Evolutionary conservation across 2,329 filamentous ascomycete species (phyloP).

Genomic region (Cucurbitaria berberidis): DNA sequence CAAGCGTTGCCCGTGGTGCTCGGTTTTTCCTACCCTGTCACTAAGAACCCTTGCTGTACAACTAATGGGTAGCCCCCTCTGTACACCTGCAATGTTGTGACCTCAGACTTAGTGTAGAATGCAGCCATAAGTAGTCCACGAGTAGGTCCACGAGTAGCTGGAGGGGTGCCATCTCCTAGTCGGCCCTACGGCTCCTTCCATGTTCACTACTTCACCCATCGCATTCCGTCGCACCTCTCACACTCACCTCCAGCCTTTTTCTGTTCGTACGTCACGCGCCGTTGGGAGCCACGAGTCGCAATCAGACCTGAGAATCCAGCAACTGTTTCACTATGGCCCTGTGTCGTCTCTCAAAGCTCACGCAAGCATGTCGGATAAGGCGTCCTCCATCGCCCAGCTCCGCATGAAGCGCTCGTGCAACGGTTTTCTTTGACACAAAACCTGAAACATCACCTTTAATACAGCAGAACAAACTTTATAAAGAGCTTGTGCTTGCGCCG

Average conservation of each 20-base stretch:
- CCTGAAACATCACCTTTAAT: slow-evolving; percentile 1
- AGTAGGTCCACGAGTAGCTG: no score
- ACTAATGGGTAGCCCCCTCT: no score
- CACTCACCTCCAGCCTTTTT: background rate
- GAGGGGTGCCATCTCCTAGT: background rate
- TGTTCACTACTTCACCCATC: background rate
- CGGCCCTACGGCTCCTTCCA: background rate
- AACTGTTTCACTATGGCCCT: background rate
- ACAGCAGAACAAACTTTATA: background rate
- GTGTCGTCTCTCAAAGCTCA: background rate
- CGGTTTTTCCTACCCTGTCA: background rate
- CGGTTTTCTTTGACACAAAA: background rate
- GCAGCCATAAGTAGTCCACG: background rate
- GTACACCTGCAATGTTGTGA: no score
- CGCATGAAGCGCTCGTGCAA: background rate
- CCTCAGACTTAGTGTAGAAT: background rate
- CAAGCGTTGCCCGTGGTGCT: background rate
- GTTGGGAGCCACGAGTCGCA: background rate
- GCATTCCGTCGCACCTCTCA: background rate
- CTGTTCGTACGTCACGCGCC: slow-evolving; percentile 8
- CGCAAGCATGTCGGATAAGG: background rate
- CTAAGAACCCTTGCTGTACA: background rate
- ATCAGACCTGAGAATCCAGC: background rate
- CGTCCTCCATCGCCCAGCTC: background rate
- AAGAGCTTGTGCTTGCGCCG: background rate